These are phyloP conservation scores for Bolboschoenoplectus hybrid DNA, from an alignment of 202 grass and related monocot species.

Conservation along the genomic window DNA sequence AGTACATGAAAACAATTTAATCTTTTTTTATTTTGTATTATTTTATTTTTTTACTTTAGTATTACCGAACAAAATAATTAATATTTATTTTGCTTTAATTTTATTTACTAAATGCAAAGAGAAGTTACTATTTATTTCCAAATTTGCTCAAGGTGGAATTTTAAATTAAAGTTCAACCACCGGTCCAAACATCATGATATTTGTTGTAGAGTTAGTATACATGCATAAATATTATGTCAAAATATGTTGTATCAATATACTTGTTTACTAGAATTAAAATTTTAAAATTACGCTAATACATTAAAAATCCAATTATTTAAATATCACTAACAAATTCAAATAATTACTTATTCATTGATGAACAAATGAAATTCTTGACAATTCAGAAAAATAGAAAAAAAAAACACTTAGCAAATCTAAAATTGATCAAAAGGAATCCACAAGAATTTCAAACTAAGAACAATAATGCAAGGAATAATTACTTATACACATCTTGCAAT, in stretches of 20 bases:
- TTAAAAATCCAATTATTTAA: background rate
- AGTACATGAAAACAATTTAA: background rate
- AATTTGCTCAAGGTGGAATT: background rate
- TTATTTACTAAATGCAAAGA: no score
- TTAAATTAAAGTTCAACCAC: background rate
- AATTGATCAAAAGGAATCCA: background rate
- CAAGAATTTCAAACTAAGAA: background rate
- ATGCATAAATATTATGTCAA: no score
- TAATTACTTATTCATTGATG: background rate
- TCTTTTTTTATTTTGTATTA: background rate
- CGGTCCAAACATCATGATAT: no score
- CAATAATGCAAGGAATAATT: background rate
- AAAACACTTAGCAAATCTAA: background rate
- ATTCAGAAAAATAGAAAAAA: conserved; percentile 9
- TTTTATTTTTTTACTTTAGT: no score
- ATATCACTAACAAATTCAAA: background rate
- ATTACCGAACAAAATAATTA: no score
- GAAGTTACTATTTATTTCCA: background rate
- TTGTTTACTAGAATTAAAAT: background rate
- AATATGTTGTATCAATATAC: background rate
- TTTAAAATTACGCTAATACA: background rate
- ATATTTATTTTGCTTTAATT: no score
- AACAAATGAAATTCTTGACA: background rate
- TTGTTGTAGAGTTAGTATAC: no score
- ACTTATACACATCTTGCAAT: conserved; percentile 25